Base-by-base conservation (phyloP, 2,329 filamentous ascomycete genomes). In the Fusarium equiseti region DNA sequence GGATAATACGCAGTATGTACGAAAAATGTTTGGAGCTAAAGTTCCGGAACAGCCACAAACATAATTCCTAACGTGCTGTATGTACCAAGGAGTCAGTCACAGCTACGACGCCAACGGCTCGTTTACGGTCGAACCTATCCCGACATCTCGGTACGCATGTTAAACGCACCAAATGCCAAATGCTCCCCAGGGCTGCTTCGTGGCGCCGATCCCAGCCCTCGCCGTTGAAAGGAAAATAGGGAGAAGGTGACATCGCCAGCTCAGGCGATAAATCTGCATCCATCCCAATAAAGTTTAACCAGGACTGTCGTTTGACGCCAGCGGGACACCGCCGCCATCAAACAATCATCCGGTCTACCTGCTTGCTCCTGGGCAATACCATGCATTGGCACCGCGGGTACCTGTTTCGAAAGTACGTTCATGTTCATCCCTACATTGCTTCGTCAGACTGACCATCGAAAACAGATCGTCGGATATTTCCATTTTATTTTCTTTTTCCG, bases 201-300 rank as follows among this genome's bases (percentile, higher is more conserved):
- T 70, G 57, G 62, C 62, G 54, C 31, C 50, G 63, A 61, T 46
- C 52, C 43, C 35, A 53, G 60, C n/a, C 42, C 31, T 45, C 52
- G 35, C 67, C 51, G 67, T 46, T 50, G 67, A 68, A 68, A 60
- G 43, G 50, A 58, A 70, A 50, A 46, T 57, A 59, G 58, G 63
- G 45, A 71, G 63, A 56, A 71, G 67, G 49, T 68, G 55, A 55
- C 50, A 70, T 70, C 45, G 54, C 32, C 50, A 55, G 27, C 63
- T 65, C 56, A 63, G 66, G 66, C 52, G 62, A 71, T 46, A 56
- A 71, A 73, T 52, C 50, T 59, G 16, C 32, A 66, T 70, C 40
- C 59, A 73, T 65, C 63, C 57, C 49, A 65, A 62, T 60, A 55
- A 73, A 59, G 70, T 72, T 75, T 54, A 55, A 59, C 55, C 66